These are phyloP conservation scores for Falciphora oryzae DNA, from an alignment of 2,329 filamentous ascomycete species.

Conservation along the genomic window DNA sequence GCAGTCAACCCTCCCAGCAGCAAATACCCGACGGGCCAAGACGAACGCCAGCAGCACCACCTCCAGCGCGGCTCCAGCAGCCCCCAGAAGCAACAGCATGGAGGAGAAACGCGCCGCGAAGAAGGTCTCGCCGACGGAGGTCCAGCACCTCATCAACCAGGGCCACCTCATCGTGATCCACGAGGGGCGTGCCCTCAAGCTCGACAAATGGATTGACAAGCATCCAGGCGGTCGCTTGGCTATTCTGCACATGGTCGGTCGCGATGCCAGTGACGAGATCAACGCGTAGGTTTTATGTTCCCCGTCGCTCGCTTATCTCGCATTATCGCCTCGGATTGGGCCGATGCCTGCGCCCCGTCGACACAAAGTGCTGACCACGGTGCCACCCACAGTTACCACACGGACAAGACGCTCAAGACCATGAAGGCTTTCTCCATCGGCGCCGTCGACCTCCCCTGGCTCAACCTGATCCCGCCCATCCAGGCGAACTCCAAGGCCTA, in stretches of 20 bases:
- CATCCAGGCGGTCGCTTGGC: conserved; percentile 56
- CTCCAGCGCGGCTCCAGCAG: not conserved
- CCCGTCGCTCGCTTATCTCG: not conserved
- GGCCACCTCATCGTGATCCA: conserved; percentile 51
- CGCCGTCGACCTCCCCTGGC: conserved; percentile 46
- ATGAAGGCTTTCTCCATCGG: conserved; percentile 59
- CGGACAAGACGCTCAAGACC: conserved; percentile 42
- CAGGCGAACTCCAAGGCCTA: conserved; percentile 10
- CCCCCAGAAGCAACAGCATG: not conserved
- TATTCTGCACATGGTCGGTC: conserved; percentile 56
- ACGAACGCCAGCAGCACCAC: not conserved
- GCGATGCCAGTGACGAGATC: conserved; percentile 54
- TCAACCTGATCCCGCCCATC: conserved; percentile 54
- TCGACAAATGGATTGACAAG: conserved; percentile 51
- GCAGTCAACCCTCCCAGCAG: not conserved
- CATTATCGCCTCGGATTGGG: not conserved
- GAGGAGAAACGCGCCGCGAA: conserved; percentile 20
- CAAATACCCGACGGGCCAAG: not conserved
- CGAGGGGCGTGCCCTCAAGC: conserved; percentile 46
- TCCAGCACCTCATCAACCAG: conserved; percentile 47
- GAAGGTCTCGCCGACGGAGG: conserved; percentile 20
- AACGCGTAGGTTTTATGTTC: conserved; percentile 38
- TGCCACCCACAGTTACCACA: conserved; percentile 47
- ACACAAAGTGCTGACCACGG: conserved; percentile 21
- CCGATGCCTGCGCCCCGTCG: not conserved